A percentile compares a stretch with the other conserved stretches of the same genome.
Evolutionary conservation across 345 rosid genomes (phyloP).

Genomic region (Angophora floribunda): DNA sequence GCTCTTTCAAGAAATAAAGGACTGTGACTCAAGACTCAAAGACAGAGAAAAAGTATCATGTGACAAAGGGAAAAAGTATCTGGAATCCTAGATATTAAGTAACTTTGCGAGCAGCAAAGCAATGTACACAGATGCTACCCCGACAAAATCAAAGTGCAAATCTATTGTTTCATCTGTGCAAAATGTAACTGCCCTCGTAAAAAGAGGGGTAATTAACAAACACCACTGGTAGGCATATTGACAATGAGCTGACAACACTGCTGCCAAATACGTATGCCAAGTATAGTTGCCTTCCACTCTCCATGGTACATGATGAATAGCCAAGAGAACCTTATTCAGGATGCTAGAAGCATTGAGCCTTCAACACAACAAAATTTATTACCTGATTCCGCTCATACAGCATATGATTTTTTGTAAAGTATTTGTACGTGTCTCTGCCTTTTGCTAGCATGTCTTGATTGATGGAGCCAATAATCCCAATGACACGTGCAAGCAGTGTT

Average conservation of each 20-base stretch:
- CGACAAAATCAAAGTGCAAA: not conserved
- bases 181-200: not conserved
- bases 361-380: not conserved
- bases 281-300: not conserved
- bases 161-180: not conserved
- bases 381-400: constrained; percentile 96
- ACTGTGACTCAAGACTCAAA: not conserved
- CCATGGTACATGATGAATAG: not conserved
- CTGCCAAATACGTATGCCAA: not conserved
- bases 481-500: constrained; percentile 84
- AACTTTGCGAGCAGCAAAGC: not conserved
- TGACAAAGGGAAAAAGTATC: not conserved
- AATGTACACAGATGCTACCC: not conserved
- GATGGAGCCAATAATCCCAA: constrained; percentile 74
- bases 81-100: not conserved
- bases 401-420: constrained; percentile 88
- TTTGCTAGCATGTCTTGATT: constrained; percentile 82
- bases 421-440: constrained; percentile 92
- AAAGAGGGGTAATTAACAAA: not conserved
- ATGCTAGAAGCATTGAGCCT: not conserved
- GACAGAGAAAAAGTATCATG: not conserved
- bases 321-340: not conserved
- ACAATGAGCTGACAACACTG: not conserved
- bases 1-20: not conserved
- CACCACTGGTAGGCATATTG: not conserved